Evolutionary conservation across 208 protist species (phyloP), one percentile per base, ranked within the genome.

Genomic region (Leishmania gerbilli): DNA sequence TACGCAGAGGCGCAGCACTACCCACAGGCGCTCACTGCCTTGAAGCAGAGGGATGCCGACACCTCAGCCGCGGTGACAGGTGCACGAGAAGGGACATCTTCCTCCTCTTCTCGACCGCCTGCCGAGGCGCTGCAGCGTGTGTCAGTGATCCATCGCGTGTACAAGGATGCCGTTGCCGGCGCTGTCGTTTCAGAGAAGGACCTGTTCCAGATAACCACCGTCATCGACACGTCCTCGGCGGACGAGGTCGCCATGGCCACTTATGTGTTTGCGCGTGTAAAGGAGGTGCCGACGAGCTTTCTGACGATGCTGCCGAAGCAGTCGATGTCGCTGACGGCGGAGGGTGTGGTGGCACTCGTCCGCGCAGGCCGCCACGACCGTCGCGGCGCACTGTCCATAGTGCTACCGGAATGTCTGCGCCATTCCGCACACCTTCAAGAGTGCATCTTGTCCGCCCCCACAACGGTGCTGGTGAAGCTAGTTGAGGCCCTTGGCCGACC

Each of bases 271-370:
- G 79, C 83, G 0, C n/a, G 34, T 8, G 27, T n/a, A 49, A 75
- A 76, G 27, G 82, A 83, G 47, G 47, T 86, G 34, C 82, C 82
- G 17, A 17, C 79, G 53, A 42, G 40, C 7, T 27, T 86, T 2
- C 65, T 80, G 9, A 51, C 60, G n/a, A 2, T 79, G 11, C 37
- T 85, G 13, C 31, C 80, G 0, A 62, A 13, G 37, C n/a, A 31
- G 2, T 6, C 27, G 27, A 19, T n/a, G 62, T 55, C 62, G 53
- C 56, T 87, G 56, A 81, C 84, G 31, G 37, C 80, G n/a, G 72
- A 72, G 51, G 91, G 89, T 55, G 71, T 91, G 5, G 85, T 83
- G 4, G 86, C 87, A 8, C 84, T 91, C 21, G 7, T 92, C 34
- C 84, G 87, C 31, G 83, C 83, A 0, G 58, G 76, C 1, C 82